Base-by-base conservation (phyloP, 1,139 yeast species). In the Saccharomyces pastorianus region DNA sequence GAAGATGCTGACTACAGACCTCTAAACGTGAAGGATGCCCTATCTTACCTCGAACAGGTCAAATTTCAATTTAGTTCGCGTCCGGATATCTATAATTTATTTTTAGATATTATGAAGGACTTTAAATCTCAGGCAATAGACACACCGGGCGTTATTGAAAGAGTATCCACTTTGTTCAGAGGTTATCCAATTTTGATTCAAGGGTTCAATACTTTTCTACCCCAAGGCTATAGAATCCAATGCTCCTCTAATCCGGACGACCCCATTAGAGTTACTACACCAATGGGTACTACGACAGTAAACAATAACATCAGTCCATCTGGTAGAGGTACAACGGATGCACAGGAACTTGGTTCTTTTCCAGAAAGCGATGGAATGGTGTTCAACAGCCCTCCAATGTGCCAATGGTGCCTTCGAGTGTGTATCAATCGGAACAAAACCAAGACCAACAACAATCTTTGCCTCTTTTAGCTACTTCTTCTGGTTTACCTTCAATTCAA, bases 21-120 rank as follows among this genome's bases (percentile, higher is more conserved):
- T 2, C 76, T 93, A 64, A 95, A 93, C 65, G 98, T 95, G 53
- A 90, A 89, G 67, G 99, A 93, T 71, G 99, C 99, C 2, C 77
- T 93, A 61, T 85, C 96, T 9, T 93, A 95, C 68, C 79, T 93
- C 63, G 99, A 95, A 69, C 96, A 90, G 72, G 99, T 93, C 57
- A 95, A 95, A 70, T 82, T 86, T 54, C 98, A 91, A 71, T 93
- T 93, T 71, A 87, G 82, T 70, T 81, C 83, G 61, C 95, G 93
- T 72, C 96, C 98, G 0, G 97, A 91, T 67, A 96, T 95, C 51
- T 93, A 95, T 76, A 95, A 93, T 70, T 91, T 88, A 69, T 93
- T 93, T 67, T 79, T 93, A 66, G 99, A 95, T 69, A 93, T 93
- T 59, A 93, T 93, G 99, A 93, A 93, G 73, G 99, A 95, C 68